Evolutionary conservation across 192 early-diverging fungal species (phyloP), one percentile per base, ranked within the genome.

Genomic region (Backusella westeae): DNA sequence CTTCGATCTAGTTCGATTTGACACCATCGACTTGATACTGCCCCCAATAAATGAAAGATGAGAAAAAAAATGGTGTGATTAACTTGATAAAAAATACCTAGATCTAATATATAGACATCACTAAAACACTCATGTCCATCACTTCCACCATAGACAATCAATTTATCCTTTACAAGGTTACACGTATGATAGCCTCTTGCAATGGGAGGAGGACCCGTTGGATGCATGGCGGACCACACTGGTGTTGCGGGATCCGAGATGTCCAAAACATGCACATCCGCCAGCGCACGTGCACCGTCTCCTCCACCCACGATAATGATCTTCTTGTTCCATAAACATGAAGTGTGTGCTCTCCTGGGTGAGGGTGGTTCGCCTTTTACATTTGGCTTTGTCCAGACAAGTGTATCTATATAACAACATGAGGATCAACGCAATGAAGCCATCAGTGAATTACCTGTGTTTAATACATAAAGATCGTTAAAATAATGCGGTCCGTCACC

Each of bases 291-390:
- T 34, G 88, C 86, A 3, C 96, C 96, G 78, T 97, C 94, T 21
- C 96, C 96, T 12, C 96, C 96, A 34, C 94, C 96, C 83, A 94
- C 95, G 49, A 97, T 79, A 59, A 96, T 94, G 34, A 96, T 86
- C 19, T 85, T 85, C 8, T 90, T 90, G 65, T 92, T 87, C 78
- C 92, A 93, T 67, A 92, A 87, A 83, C 92, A 95, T 3, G 92
- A 91, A 9, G 92, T 89, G 75, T 97, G 96, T 15, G 96, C 94
- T 29, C 96, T 89, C 12, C 96, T 86, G 32, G 91, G 87, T 35
- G 87, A 85, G 19, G 94, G 94, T 3, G 71, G 75, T 3, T 78
- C 72, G 3, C 91, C 93, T 2, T 81, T 73, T 9, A 87, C 85
- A 8, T 75, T 65, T 9, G 93, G 91, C 38, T 93, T 90, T 10